These are phyloP conservation scores for Penicillium lividum DNA, from an alignment of 495 filamentous ascomycete species.

Conservation along the genomic window DNA sequence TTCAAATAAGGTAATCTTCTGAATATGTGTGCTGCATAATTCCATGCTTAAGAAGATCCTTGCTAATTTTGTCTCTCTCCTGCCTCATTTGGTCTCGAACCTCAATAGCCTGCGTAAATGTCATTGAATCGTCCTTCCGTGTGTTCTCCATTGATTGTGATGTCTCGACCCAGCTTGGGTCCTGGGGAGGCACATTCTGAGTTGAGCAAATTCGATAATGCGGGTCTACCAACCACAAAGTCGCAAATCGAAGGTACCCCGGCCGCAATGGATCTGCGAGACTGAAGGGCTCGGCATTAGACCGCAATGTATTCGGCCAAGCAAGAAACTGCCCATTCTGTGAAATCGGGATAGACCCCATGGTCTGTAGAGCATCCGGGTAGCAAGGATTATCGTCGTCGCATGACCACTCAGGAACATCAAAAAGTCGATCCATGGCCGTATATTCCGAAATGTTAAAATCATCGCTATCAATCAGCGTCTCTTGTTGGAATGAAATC, in stretches of 20 bases:
- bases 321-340: conserved; percentile 14
- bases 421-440: conserved; percentile 10
- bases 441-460: conserved; percentile 6
- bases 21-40: conserved; percentile 5
- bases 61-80: conserved; percentile 11
- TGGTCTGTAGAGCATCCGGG: conserved; percentile 10
- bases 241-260: conserved; percentile 5
- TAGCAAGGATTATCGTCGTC: conserved; percentile 3
- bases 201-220: conserved; percentile 22
- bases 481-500: conserved; percentile 14
- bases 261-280: conserved; percentile 7
- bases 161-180: conserved; percentile 4
- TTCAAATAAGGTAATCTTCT: background rate
- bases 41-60: conserved; percentile 3
- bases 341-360: conserved; percentile 12
- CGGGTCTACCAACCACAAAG: conserved; percentile 12
- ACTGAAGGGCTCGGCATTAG: conserved; percentile 7
- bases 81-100: conserved; percentile 12
- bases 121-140: conserved; percentile 10
- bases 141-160: conserved; percentile 1
- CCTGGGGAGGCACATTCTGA: conserved; percentile 19
- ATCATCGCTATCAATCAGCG: conserved; percentile 6
- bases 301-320: conserved; percentile 12
- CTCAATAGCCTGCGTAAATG: conserved; percentile 7
- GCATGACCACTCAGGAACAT: conserved; percentile 6